These are phyloP conservation scores for Verruconis gallopava DNA, from an alignment of 2,329 filamentous ascomycete genomes.

Conservation along the genomic window DNA sequence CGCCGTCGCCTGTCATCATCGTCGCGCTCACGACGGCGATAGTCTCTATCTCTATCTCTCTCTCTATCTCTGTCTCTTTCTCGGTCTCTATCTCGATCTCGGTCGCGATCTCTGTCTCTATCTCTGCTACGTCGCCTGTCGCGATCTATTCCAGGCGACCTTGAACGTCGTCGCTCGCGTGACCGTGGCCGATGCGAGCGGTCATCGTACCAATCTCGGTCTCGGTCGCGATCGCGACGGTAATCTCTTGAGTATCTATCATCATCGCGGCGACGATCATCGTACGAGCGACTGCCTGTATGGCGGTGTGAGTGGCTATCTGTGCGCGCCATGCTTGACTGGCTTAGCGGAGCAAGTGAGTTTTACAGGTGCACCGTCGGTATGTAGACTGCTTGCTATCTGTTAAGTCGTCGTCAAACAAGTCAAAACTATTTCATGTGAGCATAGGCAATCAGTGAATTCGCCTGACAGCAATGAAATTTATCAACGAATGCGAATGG, in stretches of 20 bases:
- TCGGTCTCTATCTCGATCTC: constrained; percentile 39
- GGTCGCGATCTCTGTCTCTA: constrained; percentile 1
- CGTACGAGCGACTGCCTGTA: constrained; percentile 74
- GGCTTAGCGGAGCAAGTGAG: neutral
- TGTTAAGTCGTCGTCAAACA: too few relatives aligned
- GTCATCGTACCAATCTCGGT: constrained; percentile 48
- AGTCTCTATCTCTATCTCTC: neutral
- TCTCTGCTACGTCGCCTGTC: constrained; percentile 1
- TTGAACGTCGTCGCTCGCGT: constrained; percentile 47
- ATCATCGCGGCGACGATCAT: constrained; percentile 31
- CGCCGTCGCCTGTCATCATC: neutral
- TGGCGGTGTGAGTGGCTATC: constrained; percentile 79
- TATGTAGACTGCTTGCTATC: too few relatives aligned
- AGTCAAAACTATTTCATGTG: too few relatives aligned
- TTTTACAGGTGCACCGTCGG: too few relatives aligned
- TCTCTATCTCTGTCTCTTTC: neutral
- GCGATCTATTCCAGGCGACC: constrained; percentile 44
- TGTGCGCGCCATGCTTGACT: constrained; percentile 32
- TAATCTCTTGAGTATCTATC: constrained; percentile 16
- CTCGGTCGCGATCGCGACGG: constrained; percentile 25
- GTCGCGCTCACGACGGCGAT: constrained; percentile 4
- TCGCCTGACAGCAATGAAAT: neutral
- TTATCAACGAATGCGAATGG: neutral
- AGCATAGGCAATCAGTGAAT: too few relatives aligned
- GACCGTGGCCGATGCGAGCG: constrained; percentile 53